Conservation (phyloP, 2,329 filamentous ascomycete species). For the Lachnellula occidentalis region DNA sequence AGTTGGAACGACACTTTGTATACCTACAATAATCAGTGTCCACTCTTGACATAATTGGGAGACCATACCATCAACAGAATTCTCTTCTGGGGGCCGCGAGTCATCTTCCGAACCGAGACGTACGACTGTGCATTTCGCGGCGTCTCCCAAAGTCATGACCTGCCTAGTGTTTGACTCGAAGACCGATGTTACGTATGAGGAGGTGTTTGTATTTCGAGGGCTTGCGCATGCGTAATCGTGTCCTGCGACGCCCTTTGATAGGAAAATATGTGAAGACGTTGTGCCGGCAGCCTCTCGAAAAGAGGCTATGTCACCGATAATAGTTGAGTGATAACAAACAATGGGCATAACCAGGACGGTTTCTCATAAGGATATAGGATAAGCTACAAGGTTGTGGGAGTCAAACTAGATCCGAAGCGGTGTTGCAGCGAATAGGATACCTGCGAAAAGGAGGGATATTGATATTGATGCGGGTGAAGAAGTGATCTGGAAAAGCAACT, state of each 20-base stretch:
- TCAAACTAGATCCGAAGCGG: not conserved
- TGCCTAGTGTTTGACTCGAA: constrained; percentile 25
- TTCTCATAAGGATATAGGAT: not conserved
- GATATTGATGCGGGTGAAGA: not conserved
- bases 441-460: not conserved
- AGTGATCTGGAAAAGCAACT: not conserved
- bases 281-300: constrained; percentile 23
- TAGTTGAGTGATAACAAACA: constrained; percentile 22
- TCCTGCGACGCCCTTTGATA: constrained; percentile 40
- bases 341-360: constrained; percentile 14
- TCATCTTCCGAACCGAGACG: not conserved
- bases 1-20: not conserved
- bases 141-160: constrained; percentile 26
- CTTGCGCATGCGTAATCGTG: constrained; percentile 27
- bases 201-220: not conserved
- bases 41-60: not conserved
- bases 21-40: not conserved
- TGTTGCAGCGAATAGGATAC: not conserved
- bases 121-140: constrained; percentile 4
- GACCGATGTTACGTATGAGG: constrained; percentile 22
- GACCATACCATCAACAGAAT: not conserved
- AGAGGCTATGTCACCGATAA: constrained; percentile 19
- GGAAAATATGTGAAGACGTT: constrained; percentile 43
- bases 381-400: not conserved
- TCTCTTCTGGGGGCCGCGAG: not conserved